phyloP scores from a whole-genome alignment of 371 early-diverging fungal species.

The Syncephalis plumigaleata region DNA sequence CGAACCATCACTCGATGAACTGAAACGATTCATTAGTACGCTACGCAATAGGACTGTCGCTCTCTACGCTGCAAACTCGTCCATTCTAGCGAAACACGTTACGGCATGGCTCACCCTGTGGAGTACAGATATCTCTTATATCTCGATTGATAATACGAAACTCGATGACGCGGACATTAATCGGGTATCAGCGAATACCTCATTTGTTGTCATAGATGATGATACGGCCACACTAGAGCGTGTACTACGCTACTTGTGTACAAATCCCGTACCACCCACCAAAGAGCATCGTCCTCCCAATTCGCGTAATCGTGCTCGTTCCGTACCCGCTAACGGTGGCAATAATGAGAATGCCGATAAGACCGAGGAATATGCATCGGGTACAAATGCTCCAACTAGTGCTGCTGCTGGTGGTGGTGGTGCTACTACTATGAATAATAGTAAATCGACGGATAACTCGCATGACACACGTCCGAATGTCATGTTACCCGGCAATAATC shows the following conservation, averaged over 20 bases:
- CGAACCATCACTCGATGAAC: conserved; percentile 32
- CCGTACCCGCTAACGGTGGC: neutral
- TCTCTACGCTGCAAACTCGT: conserved; percentile 29
- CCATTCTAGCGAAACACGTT: conserved; percentile 35
- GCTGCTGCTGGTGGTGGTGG: no score
- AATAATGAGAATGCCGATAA: neutral
- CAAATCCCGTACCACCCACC: neutral
- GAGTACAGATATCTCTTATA: conserved; percentile 33
- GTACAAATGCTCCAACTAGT: no score
- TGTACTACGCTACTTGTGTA: conserved; percentile 19
- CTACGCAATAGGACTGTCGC: conserved; percentile 29
- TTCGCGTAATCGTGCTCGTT: conserved; percentile 4
- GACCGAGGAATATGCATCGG: no score
- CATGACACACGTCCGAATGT: conserved; percentile 6
- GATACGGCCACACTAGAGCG: conserved; percentile 26
- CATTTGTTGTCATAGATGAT: conserved; percentile 38
- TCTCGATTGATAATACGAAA: conserved; percentile 13
- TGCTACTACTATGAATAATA: neutral
- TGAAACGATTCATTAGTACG: conserved; percentile 21
- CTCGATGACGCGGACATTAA: conserved; percentile 7
- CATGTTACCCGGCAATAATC: neutral
- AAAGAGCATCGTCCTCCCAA: conserved; percentile 11
- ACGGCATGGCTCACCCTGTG: conserved; percentile 32
- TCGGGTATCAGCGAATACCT: conserved; percentile 13
- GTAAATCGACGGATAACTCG: neutral